phyloP scores from a whole-genome alignment of 2,329 filamentous ascomycete species.

The Diaporthe australafricana region DNA sequence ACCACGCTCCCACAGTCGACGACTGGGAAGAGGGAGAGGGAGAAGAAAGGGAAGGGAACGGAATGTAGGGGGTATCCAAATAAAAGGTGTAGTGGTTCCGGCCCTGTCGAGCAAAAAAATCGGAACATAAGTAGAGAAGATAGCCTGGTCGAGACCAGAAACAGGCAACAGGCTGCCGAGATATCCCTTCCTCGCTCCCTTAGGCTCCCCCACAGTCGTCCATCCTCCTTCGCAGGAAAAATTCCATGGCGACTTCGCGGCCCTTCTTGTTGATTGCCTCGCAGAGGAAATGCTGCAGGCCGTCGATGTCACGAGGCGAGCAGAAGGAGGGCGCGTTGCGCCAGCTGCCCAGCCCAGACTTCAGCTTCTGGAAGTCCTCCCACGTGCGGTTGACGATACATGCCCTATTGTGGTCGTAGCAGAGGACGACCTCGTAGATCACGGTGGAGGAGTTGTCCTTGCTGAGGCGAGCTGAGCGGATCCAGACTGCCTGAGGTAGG shows the following conservation, averaged over 20 bases:
- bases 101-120: conserved; percentile 19
- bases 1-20: neutral
- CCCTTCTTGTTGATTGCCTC: conserved; percentile 38
- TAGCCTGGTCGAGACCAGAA: neutral
- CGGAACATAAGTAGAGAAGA: neutral
- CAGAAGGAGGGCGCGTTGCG: conserved; percentile 21
- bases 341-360: conserved; percentile 33
- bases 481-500: conserved; percentile 42
- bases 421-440: conserved; percentile 44
- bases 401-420: conserved; percentile 47
- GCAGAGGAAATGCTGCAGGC: conserved; percentile 39
- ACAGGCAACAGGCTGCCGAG: neutral
- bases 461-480: conserved; percentile 37
- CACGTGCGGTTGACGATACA: conserved; percentile 46
- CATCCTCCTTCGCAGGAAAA: conserved; percentile 45
- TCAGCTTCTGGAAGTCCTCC: conserved; percentile 44
- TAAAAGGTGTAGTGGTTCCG: conserved; percentile 20
- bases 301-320: conserved; percentile 37
- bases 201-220: conserved; percentile 42
- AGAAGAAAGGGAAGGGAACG: neutral
- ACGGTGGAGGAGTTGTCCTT: conserved; percentile 29
- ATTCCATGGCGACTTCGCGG: conserved; percentile 40
- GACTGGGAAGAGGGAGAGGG: neutral
- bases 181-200: neutral
- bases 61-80: conserved; percentile 23